phyloP scores from a whole-genome alignment of 208 protist species.

The Wallacemonas sp. region DNA sequence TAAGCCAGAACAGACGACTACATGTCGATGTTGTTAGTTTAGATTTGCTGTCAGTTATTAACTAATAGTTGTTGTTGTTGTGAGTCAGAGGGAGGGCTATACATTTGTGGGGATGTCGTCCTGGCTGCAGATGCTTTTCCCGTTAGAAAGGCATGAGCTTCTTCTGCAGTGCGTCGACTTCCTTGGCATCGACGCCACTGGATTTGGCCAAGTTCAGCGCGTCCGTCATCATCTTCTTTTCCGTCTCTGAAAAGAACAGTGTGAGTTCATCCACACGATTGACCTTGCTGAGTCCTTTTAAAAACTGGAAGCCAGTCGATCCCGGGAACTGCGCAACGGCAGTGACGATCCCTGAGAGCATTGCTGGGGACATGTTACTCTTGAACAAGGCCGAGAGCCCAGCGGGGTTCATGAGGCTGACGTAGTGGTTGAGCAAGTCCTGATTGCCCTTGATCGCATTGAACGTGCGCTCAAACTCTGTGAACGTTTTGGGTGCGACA shows the following conservation, averaged over 20 bases:
- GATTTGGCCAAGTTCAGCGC: conserved; percentile 52
- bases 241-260: conserved; percentile 76
- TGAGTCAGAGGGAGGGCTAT: too few species aligned
- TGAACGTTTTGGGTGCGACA: conserved; percentile 74
- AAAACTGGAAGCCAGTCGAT: conserved; percentile 45
- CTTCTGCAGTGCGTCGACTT: conserved; percentile 53
- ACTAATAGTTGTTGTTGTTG: too few species aligned
- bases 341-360: conserved; percentile 66
- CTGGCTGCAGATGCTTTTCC: neutral
- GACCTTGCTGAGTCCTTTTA: conserved; percentile 73
- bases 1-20: too few species aligned
- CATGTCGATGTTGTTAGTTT: too few species aligned
- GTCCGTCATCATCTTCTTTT: conserved; percentile 65
- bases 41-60: too few species aligned
- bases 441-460: conserved; percentile 53
- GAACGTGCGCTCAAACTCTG: conserved; percentile 89
- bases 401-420: conserved; percentile 60
- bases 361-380: conserved; percentile 86
- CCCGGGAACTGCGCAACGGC: conserved; percentile 41
- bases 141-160: conserved; percentile 47
- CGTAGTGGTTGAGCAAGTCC: conserved; percentile 69
- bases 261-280: conserved; percentile 78
- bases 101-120: conserved; percentile 7
- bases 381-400: conserved; percentile 66
- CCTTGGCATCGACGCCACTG: conserved; percentile 41